A percentile compares a stretch with the other conserved stretches of the same genome.
These are phyloP conservation scores for Corchorus olitorius DNA, from an alignment of 345 rosid species.

Conservation along the genomic window DNA sequence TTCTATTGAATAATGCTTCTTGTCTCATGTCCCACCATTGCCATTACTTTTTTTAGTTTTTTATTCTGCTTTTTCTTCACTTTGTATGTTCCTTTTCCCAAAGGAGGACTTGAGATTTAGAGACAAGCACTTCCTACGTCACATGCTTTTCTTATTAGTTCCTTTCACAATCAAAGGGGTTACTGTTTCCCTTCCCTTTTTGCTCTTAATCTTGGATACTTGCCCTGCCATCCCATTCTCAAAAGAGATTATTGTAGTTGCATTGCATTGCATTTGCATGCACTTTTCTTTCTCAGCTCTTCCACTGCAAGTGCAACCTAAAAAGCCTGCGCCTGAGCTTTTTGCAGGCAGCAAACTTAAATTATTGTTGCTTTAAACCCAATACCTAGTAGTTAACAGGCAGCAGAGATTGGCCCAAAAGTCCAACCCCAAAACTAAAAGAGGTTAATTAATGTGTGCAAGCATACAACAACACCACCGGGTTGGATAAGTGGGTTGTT, in stretches of 20 bases:
- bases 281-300: conserved; percentile 17
- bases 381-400: neutral
- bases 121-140: conserved; percentile 25
- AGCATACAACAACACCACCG: neutral
- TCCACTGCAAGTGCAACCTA: neutral
- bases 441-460: neutral
- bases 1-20: conserved; percentile 31
- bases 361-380: neutral
- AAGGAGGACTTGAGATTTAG: neutral
- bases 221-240: conserved; percentile 19
- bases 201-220: conserved; percentile 6
- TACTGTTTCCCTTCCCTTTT: conserved; percentile 15
- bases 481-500: no score
- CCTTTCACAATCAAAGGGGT: conserved; percentile 15
- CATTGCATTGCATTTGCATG: conserved; percentile 23
- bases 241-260: neutral
- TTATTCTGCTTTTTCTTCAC: neutral
- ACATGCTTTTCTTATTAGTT: conserved; percentile 28
- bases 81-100: neutral
- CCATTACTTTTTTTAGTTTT: neutral
- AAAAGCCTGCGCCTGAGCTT: conserved; percentile 23
- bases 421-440: neutral
- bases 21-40: conserved; percentile 35
- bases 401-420: neutral
- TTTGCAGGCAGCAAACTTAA: conserved; percentile 5